Base-by-base conservation (phyloP, 2,329 filamentous ascomycete species). In the Epichloe festucae region DNA sequence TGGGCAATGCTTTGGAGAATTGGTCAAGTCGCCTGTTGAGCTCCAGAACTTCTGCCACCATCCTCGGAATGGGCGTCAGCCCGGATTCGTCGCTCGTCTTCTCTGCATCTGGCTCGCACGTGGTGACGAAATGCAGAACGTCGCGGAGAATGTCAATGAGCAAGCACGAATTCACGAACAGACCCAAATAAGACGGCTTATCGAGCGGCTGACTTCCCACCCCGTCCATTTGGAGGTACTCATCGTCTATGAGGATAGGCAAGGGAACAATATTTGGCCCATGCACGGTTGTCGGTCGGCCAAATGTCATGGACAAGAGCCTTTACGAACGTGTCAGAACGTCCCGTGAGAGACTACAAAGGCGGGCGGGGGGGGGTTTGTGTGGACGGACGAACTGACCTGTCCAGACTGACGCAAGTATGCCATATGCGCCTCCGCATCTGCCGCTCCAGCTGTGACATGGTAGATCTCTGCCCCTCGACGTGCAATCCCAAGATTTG, bases 241-340 rank as follows among this genome's bases (percentile, higher is more conserved):
- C 49, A n/a, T 50, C 49, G 23, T 50, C 49, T 2, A 50, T 23
- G 35, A 17, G 40, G 1, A 50, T 27, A 10, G 49, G 49, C 15
- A 50, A 34, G 19, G 49, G 49, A 27, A 50, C 42, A 23, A 14
- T 46, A n/a, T 50, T 46, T 19, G 19, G 38, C 21, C 42, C 49
- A 8, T 50, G 49, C 14, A 50, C 41, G 42, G 46, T 50, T 17
- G 34, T 50, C 23, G 49, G 49, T 8, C 49, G 49, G 21, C 49
- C 49, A 31, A 50, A 50, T 50, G 49, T 50, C 49, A 50, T 50
- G 49, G 49, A 50, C 7, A 50, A 39, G 34, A 50, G 49, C 23
- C 49, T 50, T 15, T 35, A 23, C 10, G 0, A 11, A 34, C 14
- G n/a, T 2, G 47, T 35, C 15, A 49, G 23, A 34, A 17, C 11